A percentile compares a stretch with the other conserved stretches of the same genome.
phyloP scores from a whole-genome alignment of 441 rosid species.

The Populus hybrid region DNA sequence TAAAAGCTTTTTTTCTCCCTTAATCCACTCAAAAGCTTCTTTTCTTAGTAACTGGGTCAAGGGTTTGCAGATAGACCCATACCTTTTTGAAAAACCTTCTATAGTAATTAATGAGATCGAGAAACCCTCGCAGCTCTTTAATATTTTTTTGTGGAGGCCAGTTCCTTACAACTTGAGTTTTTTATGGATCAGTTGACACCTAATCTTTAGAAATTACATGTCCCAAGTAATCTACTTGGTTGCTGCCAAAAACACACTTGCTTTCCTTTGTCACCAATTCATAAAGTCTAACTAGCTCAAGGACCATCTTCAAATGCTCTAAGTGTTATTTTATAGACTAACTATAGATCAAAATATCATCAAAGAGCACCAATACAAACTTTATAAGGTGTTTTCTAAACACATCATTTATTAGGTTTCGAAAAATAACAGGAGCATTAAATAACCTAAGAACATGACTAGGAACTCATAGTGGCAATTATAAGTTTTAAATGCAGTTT shows the following conservation, averaged over 20 bases:
- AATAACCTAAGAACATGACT: not conserved
- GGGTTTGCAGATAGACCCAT: not conserved
- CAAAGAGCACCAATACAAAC: not conserved
- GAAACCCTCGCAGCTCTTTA: not conserved
- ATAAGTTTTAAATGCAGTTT: too few relatives aligned
- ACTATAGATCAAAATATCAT: not conserved
- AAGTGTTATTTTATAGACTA: not conserved
- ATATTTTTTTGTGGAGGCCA: not conserved
- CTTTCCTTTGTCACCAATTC: not conserved
- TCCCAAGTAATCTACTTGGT: not conserved
- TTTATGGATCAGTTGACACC: not conserved
- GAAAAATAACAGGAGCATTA: not conserved
- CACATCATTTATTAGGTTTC: not conserved
- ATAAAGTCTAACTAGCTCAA: not conserved
- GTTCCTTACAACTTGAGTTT: not conserved
- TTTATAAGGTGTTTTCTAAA: not conserved
- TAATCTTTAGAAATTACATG: not conserved
- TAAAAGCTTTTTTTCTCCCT: not conserved
- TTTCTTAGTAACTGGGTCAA: not conserved
- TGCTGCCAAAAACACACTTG: not conserved
- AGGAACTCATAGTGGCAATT: too few relatives aligned
- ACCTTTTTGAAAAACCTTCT: not conserved
- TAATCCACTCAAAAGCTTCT: not conserved
- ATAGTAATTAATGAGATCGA: not conserved
- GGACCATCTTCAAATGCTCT: not conserved